Conservation (phyloP, 768 basidiomycete species). For the Auricularia heimuer region DNA sequence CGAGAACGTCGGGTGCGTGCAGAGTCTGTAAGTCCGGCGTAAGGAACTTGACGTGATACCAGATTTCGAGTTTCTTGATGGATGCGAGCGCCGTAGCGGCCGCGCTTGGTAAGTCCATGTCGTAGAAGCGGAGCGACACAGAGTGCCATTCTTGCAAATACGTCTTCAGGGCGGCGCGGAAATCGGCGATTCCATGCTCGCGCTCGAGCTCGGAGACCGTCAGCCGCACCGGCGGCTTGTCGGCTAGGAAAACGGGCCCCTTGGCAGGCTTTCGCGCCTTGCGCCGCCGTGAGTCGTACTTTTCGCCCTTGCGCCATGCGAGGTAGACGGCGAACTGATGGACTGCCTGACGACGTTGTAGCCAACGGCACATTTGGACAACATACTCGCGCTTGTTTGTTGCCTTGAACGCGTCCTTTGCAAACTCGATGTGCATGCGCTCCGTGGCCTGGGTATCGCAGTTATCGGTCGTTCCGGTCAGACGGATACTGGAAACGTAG, state of each 20-base stretch:
- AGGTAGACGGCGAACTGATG: neutral
- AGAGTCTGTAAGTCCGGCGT: neutral
- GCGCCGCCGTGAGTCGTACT: neutral
- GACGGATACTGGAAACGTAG: conserved; percentile 22
- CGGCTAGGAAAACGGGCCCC: too few relatives aligned
- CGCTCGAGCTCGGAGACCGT: too few relatives aligned
- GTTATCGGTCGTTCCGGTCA: conserved; percentile 28
- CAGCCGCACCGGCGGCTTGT: too few relatives aligned
- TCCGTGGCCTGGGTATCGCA: conserved; percentile 32
- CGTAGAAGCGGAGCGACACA: neutral
- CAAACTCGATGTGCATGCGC: conserved; percentile 23
- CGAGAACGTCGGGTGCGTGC: too few relatives aligned
- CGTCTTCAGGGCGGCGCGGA: too few relatives aligned
- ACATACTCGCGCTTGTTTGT: conserved; percentile 30
- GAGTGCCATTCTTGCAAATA: neutral
- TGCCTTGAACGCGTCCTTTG: conserved; percentile 28
- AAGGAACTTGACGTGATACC: neutral
- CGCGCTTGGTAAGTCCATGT: neutral
- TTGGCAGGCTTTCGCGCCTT: neutral
- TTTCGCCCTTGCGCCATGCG: neutral
- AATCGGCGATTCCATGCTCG: too few relatives aligned
- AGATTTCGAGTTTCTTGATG: neutral
- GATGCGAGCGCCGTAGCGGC: too few relatives aligned
- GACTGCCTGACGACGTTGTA: neutral
- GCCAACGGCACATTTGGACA: neutral